phyloP scores from a whole-genome alignment of 768 basidiomycete genomes.

The Kwoniella botswanensis region DNA sequence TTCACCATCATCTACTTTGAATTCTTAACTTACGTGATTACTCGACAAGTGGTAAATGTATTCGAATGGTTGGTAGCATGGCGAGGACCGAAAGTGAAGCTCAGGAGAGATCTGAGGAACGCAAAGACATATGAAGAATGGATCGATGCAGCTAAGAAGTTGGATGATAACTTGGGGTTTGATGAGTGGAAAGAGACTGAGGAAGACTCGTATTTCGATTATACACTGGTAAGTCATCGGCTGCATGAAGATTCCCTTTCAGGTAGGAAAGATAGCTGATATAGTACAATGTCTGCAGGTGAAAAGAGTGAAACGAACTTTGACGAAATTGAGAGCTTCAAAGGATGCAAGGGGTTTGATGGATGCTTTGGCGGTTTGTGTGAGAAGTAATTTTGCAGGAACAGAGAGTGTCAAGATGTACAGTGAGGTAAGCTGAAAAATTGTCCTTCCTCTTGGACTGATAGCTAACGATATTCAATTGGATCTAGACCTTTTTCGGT shows the following conservation, averaged over 20 bases:
- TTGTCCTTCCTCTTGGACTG: neutral
- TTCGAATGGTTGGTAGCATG: slow-evolving; percentile 93
- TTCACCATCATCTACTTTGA: slow-evolving; percentile 80
- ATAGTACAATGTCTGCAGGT: slow-evolving; percentile 11
- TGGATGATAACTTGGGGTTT: slow-evolving; percentile 84
- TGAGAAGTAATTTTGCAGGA: slow-evolving; percentile 90
- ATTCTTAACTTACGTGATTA: slow-evolving; percentile 77
- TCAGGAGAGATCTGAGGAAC: slow-evolving; percentile 75
- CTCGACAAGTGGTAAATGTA: slow-evolving; percentile 88
- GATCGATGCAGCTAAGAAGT: slow-evolving; percentile 75
- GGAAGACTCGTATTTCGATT: slow-evolving; percentile 90
- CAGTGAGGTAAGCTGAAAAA: slow-evolving; percentile 69
- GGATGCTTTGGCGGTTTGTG: slow-evolving; percentile 87
- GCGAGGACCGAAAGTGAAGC: slow-evolving; percentile 79
- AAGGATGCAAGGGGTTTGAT: slow-evolving; percentile 84
- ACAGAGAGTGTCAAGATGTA: slow-evolving; percentile 87
- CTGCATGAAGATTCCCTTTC: neutral
- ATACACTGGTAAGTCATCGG: slow-evolving; percentile 69
- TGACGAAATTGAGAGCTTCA: slow-evolving; percentile 71
- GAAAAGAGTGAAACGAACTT: slow-evolving; percentile 70
- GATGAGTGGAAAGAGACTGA: slow-evolving; percentile 85
- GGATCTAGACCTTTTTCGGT: slow-evolving; percentile 80
- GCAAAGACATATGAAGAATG: slow-evolving; percentile 86
- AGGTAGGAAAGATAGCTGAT: neutral
- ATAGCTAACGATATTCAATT: slow-evolving; percentile 28